These are phyloP conservation scores for Kokia cookei DNA, from an alignment of 441 rosid species.

Conservation along the genomic window DNA sequence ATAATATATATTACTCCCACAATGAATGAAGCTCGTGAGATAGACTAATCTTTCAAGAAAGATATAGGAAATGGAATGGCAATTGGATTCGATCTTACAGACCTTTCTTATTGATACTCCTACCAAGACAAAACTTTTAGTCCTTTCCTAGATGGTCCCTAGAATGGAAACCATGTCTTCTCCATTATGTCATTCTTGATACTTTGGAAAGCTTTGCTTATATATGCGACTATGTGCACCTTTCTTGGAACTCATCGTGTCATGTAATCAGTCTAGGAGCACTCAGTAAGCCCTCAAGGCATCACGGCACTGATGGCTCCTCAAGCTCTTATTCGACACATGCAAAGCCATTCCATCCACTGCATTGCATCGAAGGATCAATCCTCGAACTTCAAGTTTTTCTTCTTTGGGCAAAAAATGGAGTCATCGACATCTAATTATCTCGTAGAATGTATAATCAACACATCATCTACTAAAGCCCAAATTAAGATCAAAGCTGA, in stretches of 20 bases:
- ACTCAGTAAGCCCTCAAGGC: constrained; percentile 61
- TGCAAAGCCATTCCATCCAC: constrained; percentile 83
- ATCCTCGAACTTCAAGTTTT: constrained; percentile 84
- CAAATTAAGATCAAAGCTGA: constrained; percentile 82
- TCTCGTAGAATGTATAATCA: constrained; percentile 84
- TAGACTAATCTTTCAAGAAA: too few relatives aligned
- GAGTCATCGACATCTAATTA: constrained; percentile 54
- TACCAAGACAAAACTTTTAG: too few relatives aligned
- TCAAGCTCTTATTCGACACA: constrained; percentile 74
- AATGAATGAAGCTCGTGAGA: too few relatives aligned
- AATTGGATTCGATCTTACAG: too few relatives aligned
- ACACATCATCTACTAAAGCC: constrained; percentile 74
- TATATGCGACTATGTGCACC: neutral
- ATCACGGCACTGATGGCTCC: constrained; percentile 65
- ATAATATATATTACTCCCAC: too few relatives aligned
- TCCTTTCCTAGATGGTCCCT: neutral
- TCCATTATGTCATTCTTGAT: neutral
- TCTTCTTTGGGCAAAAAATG: constrained; percentile 89
- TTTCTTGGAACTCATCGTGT: neutral
- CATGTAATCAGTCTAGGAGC: constrained; percentile 44
- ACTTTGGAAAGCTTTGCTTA: neutral
- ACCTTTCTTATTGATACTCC: too few relatives aligned
- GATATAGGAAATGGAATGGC: too few relatives aligned
- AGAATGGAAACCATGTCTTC: neutral
- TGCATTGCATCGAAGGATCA: constrained; percentile 98